Base-by-base conservation (phyloP, 176 grass and related monocot species). In the Juncus effusus region DNA sequence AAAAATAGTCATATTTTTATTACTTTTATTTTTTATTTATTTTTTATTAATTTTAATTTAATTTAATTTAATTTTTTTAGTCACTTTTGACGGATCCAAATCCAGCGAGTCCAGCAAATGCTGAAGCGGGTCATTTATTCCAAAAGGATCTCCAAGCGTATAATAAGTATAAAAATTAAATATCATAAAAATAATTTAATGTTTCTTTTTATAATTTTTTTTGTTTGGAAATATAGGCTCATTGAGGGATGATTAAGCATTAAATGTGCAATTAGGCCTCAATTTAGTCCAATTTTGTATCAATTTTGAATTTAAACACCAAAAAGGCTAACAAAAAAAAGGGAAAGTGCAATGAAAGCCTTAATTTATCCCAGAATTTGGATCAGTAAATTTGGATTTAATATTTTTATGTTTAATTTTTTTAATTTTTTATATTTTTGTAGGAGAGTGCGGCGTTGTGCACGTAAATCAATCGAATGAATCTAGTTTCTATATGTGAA, bases 51-150 rank as follows among this genome's bases (percentile, higher is more conserved):
- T 28, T 55, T 55, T 55, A 55, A 55, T 55, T 9, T 6, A 9
- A n/a, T 55, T 55, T 55, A 55, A 55, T 55, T 9, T 6, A 9
- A n/a, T 50, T 69, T 49, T 9, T 8, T 13, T 51, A 76, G 36
- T 79, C 71, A 36, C 51, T 79, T 75, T 59, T 84, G 3, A 65
- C 76, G 58, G 70, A 75, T 44, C 76, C 63, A 44, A 64, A 75
- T 49, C 72, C 77, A 42, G 40, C 42, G 55, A 76, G 59, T 28
- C 72, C 64, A 11, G 72, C 54, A 73, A 85, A 76, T 36, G 41
- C 65, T 10, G 77, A 79, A 53, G 67, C 77, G 8, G 77, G 66
- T 47, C 77, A 64, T 16, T 56, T 73, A 61, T 73, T 79, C 63
- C 67, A 65, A 53, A 56, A 64, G 63, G 36, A 72, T 44, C 74